A percentile compares a stretch with the other conserved stretches of the same genome.
Conservation (phyloP, 1,284 basidiomycete genomes). For the Sporisorium sorghi region DNA sequence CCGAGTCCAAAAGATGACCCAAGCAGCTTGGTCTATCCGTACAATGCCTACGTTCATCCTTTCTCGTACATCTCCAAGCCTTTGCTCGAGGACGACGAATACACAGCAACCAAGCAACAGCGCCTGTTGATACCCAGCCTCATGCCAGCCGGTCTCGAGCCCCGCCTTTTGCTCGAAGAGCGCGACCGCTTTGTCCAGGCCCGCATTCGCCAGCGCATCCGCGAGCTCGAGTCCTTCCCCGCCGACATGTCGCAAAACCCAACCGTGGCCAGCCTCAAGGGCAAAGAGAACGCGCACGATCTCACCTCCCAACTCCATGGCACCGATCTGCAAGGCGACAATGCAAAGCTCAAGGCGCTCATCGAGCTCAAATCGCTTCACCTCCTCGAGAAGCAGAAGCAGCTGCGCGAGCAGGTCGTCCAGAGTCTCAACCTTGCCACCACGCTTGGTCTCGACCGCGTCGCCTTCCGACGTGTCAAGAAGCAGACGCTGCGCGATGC, state of each 20-base stretch:
- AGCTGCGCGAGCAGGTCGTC: constrained; percentile 85
- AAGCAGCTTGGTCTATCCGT: constrained; percentile 87
- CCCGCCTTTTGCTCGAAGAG: constrained; percentile 88
- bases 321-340: constrained; percentile 67
- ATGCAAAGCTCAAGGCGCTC: constrained; percentile 84
- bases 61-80: constrained; percentile 74
- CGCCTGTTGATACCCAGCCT: constrained; percentile 86
- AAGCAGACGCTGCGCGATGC: constrained; percentile 91
- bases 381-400: constrained; percentile 88
- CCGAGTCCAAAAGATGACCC: constrained; percentile 74
- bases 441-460: constrained; percentile 86
- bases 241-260: constrained; percentile 75
- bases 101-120: constrained; percentile 78
- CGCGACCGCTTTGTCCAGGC: constrained; percentile 90
- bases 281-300: constrained; percentile 46
- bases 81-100: constrained; percentile 52
- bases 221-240: constrained; percentile 85
- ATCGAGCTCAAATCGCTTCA: constrained; percentile 96
- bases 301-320: constrained; percentile 30
- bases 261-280: constrained; percentile 47
- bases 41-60: constrained; percentile 92
- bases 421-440: constrained; percentile 88
- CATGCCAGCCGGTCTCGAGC: constrained; percentile 92
- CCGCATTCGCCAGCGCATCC: constrained; percentile 87
- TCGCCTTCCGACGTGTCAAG: constrained; percentile 87